phyloP scores from a whole-genome alignment of 352 stramenopile species.

The Phytophthora pistaciae region DNA sequence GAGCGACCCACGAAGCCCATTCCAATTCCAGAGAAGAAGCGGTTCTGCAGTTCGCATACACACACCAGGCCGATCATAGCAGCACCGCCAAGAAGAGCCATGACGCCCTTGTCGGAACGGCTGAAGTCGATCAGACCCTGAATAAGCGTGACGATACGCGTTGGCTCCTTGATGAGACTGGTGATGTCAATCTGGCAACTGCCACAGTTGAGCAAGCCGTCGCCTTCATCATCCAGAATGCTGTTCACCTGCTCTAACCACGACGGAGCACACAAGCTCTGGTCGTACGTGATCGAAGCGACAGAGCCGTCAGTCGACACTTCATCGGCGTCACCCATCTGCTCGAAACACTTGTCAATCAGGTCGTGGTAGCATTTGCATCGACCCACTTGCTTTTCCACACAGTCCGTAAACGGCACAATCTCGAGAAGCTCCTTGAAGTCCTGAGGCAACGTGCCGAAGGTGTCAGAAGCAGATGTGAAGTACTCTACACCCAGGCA shows the following conservation, averaged over 20 bases:
- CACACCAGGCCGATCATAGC: conserved; percentile 73
- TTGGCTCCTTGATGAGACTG: conserved; percentile 62
- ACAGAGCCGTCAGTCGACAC: conserved; percentile 40
- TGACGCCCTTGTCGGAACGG: conserved; percentile 39
- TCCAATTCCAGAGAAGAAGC: conserved; percentile 77
- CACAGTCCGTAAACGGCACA: conserved; percentile 49
- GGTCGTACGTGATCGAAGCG: conserved; percentile 53
- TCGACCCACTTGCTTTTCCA: conserved; percentile 45
- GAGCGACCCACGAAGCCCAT: conserved; percentile 82
- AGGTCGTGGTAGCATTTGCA: conserved; percentile 62
- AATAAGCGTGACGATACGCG: conserved; percentile 58
- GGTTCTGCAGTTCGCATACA: conserved; percentile 74
- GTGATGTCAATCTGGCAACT: conserved; percentile 78
- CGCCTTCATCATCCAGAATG: conserved; percentile 58
- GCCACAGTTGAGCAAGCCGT: conserved; percentile 75
- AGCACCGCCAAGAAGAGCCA: conserved; percentile 47
- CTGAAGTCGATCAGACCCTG: conserved; percentile 59
- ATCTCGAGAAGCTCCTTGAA: conserved; percentile 76
- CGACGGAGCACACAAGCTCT: conserved; percentile 57
- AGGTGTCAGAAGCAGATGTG: conserved; percentile 51
- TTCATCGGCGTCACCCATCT: conserved; percentile 53
- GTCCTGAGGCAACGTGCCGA: conserved; percentile 71
- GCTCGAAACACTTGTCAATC: conserved; percentile 52
- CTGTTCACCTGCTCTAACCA: conserved; percentile 58
- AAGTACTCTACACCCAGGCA: conserved; percentile 70